Base-by-base conservation (phyloP, 2,329 filamentous ascomycete species). In the Talaromyces sp. region DNA sequence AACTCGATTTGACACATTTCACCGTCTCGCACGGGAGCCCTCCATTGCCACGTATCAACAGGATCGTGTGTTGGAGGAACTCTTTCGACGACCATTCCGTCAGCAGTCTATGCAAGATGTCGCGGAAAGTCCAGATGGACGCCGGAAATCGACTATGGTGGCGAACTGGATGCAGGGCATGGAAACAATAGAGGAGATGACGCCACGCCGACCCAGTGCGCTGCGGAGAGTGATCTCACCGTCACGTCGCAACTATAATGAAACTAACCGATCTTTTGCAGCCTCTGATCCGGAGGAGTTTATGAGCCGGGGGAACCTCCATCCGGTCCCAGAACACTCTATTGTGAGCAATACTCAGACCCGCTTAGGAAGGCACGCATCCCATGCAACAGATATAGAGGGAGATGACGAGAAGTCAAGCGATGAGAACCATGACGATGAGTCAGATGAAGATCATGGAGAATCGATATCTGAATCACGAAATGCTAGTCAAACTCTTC, bases 371-470 rank as follows among this genome's bases (percentile, higher is more conserved):
- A 74, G 82, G 65, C 75, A 84, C 66, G 68, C 81, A 47, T 79
- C 83, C 50, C 84, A 80, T 72, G 88, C 93, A 65, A 93, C 91
- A 0, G 92, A 95, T 72, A 91, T 89, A 7, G 92, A 96, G 73
- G 92, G 92, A 0, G 93, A 97, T 71, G 93, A 97, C 71, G 93
- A 97, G 75, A 81, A 93, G n/a, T 85, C 91, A 13, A 93, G 90
- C 3, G 91, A 93, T 64, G 90, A 92, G 64, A 90, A 88, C 37
- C 43, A 60, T 24, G 81, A 84, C 35, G 81, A 84, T n/a, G 78
- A 75, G 33, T 76, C 69, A 13, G 65, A 62, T 10, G 70, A 72
- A 11, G 71, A 69, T n/a, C 72, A 70, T 19, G 62, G 31, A 14
- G 43, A 56, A 14, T 62, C 64, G 13, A 62, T 64, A n/a, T 69